Evolutionary conservation across 495 filamentous ascomycete genomes (phyloP).

Genomic region (Neurospora sp.): DNA sequence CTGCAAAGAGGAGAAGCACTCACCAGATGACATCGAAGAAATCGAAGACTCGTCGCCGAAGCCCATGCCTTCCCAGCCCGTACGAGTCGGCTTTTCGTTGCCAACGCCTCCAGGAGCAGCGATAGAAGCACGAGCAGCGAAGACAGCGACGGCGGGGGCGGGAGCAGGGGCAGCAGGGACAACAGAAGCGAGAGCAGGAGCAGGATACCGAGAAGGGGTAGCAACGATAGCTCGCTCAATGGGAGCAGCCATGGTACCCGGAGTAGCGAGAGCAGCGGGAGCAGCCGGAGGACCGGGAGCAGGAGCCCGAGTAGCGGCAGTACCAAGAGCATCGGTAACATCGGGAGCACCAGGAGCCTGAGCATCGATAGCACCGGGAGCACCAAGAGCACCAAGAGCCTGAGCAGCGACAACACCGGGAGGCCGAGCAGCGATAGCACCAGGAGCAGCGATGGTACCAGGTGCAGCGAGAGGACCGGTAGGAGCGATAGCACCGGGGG

Average conservation of each 20-base stretch:
- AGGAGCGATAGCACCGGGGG: too few relatives aligned
- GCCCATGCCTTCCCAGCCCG: neutral
- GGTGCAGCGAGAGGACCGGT: too few relatives aligned
- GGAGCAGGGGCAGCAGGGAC: neutral
- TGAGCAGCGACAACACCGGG: too few relatives aligned
- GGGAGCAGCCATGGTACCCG: neutral
- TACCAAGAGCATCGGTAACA: too few relatives aligned
- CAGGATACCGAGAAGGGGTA: neutral
- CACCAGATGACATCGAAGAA: neutral
- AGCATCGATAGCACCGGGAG: neutral
- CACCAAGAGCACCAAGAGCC: neutral
- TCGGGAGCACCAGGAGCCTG: neutral
- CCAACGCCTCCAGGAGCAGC: neutral
- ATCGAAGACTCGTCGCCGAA: neutral
- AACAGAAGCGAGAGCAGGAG: neutral
- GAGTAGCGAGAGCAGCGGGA: neutral
- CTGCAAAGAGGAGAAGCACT: neutral
- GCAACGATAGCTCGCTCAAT: too few relatives aligned
- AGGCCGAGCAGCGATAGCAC: neutral
- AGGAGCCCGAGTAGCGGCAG: neutral
- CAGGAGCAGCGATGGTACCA: neutral
- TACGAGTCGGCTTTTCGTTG: neutral
- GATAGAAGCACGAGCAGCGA: neutral
- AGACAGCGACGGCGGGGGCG: neutral
- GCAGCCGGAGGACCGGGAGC: neutral